Base-by-base conservation (phyloP, 2,329 filamentous ascomycete species). In the Proliferodiscus dingleyae region DNA sequence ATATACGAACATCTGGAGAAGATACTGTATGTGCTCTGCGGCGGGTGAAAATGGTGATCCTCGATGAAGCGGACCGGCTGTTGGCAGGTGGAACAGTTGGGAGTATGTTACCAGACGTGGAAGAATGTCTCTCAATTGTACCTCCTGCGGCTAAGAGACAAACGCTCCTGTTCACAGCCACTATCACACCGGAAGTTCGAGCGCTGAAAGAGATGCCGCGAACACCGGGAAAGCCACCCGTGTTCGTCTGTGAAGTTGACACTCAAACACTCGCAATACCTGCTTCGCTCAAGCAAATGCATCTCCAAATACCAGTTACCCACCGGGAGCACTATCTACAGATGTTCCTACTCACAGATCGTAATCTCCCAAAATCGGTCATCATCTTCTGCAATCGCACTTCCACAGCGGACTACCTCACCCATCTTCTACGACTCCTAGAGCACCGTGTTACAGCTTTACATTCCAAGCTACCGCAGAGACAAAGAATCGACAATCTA, bases 381-480 rank as follows among this genome's bases (percentile, higher is more conserved):
- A 96, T 98, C 61, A 83, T 98, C 51, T 98, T 98, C 72, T 90
- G 86, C 73, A 98, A 98, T 69, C 81, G 89, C 39, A 95, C 89
- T 1, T 76, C 81, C 43, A 96, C 91, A 0, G 91, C 93, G 8
- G 87, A 91, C 56, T 81, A 93, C 48, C 76, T 98, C 4, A 89
- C 96, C 61, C 88, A 95, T 63, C 77, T 94, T 45, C 77, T 98
- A 10, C 85, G 89, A 24, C 75, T 90, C 6, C 81, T 98, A 13
- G 82, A 84, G 29, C 93, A 98, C 71, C 82, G 89, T 43, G 89
- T 96, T 29, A 96, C 93, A 1, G 85, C 90, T 2, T 74, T 98
- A 24, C 91, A 98, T 70, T 95, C 89, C 8, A 81, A 81, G 40
- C 81, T 98, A 1, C 83, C 85, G 1, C 93, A 98, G 63, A 78